A percentile compares a stretch with the other conserved stretches of the same genome.
phyloP scores from a whole-genome alignment of 176 grass and related monocot species.

The Musa troglodytarum region DNA sequence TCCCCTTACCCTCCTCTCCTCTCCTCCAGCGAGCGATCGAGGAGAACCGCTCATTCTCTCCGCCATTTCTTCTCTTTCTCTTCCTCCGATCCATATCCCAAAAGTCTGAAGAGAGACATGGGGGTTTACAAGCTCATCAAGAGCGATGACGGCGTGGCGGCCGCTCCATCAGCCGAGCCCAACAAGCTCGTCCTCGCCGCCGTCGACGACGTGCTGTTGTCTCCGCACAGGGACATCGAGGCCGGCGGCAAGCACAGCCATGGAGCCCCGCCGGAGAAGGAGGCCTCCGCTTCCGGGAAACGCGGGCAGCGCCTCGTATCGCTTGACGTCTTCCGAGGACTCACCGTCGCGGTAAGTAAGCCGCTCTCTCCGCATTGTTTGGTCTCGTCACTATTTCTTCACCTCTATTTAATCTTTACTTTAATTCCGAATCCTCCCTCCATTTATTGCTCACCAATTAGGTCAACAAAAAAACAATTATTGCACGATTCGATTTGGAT shows the following conservation, averaged over 20 bases:
- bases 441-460: too few species aligned
- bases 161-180: not conserved
- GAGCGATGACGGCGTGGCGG: not conserved
- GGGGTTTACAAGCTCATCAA: constrained; percentile 3
- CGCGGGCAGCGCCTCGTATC: constrained; percentile 37
- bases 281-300: not conserved
- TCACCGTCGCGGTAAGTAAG: constrained; percentile 52
- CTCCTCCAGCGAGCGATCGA: too few species aligned
- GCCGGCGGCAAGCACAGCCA: not conserved
- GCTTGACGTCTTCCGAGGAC: constrained; percentile 72
- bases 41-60: too few species aligned
- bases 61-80: too few species aligned
- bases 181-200: not conserved
- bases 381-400: not conserved
- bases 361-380: not conserved
- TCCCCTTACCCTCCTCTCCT: not conserved
- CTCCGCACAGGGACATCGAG: not conserved
- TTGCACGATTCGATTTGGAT: not conserved
- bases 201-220: not conserved
- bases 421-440: too few species aligned
- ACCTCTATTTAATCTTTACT: not conserved
- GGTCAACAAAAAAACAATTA: too few species aligned
- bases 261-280: not conserved
- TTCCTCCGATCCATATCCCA: too few species aligned
- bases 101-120: not conserved